Evolutionary conservation across 164 flowering plant species (phyloP).

Genomic region (Chimonanthus praecox): DNA sequence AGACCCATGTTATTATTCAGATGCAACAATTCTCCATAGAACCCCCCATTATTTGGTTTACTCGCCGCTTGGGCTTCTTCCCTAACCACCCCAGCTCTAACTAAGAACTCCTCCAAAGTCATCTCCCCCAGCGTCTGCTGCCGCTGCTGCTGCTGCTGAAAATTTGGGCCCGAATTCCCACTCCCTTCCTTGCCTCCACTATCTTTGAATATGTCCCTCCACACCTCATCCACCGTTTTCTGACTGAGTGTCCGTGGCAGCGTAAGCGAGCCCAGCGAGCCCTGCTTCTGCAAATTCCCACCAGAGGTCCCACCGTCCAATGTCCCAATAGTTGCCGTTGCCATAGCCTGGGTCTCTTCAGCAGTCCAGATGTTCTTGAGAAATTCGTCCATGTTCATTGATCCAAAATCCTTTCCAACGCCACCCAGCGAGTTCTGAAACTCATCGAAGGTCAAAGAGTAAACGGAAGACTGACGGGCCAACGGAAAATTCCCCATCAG

Average conservation of each 20-base stretch:
- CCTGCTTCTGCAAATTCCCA: slow-evolving; percentile 25
- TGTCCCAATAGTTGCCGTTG: slow-evolving; percentile 5
- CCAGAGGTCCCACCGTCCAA: slow-evolving; percentile 6
- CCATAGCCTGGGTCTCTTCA: slow-evolving; percentile 35
- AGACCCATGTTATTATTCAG: slow-evolving; percentile 17
- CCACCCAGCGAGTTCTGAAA: slow-evolving; percentile 67
- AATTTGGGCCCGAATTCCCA: slow-evolving; percentile 11
- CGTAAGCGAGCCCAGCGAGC: slow-evolving; percentile 33
- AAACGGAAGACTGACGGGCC: slow-evolving; percentile 64
- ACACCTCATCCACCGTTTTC: slow-evolving; percentile 69
- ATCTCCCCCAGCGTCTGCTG: slow-evolving; percentile 40
- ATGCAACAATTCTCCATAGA: slow-evolving; percentile 18
- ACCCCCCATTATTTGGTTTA: slow-evolving; percentile 20
- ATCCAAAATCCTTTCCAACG: slow-evolving; percentile 47
- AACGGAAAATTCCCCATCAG: slow-evolving; percentile 30
- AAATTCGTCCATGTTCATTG: slow-evolving; percentile 72
- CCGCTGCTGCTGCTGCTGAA: slow-evolving; percentile 15
- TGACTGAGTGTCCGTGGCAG: slow-evolving; percentile 33
- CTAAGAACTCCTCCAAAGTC: slow-evolving; percentile 81
- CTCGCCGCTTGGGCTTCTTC: slow-evolving; percentile 39
- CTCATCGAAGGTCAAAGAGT: slow-evolving; percentile 77
- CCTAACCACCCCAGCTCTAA: slow-evolving; percentile 66
- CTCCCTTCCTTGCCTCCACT: slow-evolving; percentile 15
- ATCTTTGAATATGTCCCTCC: slow-evolving; percentile 57
- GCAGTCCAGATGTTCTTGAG: slow-evolving; percentile 57